These are phyloP conservation scores for Rhynchospora tenuis DNA, from an alignment of 176 grass and related monocot species.

Conservation along the genomic window DNA sequence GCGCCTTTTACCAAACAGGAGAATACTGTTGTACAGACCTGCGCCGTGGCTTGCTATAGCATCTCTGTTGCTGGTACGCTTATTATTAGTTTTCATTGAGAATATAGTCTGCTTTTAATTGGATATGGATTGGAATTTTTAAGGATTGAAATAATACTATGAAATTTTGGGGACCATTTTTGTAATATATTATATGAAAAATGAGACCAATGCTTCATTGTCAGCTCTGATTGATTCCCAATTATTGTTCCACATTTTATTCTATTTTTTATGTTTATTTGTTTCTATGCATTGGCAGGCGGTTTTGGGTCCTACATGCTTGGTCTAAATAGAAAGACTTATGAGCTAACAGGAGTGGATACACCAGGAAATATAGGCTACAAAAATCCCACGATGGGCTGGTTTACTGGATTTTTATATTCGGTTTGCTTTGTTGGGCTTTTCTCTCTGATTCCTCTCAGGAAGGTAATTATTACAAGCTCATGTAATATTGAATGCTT, in stretches of 20 bases:
- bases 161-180: neutral
- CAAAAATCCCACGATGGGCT: conserved; percentile 85
- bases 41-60: conserved; percentile 92
- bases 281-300: conserved; percentile 30
- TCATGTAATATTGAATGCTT: neutral
- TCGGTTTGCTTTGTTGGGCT: conserved; percentile 72
- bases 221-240: neutral
- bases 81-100: neutral
- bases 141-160: neutral
- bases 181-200: neutral
- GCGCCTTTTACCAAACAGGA: conserved; percentile 86
- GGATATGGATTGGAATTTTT: neutral
- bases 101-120: neutral
- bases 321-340: conserved; percentile 78
- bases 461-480: conserved; percentile 48
- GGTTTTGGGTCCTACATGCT: conserved; percentile 87
- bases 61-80: conserved; percentile 60
- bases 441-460: conserved; percentile 72
- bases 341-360: conserved; percentile 58
- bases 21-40: conserved; percentile 96
- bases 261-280: neutral
- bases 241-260: neutral
- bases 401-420: conserved; percentile 92
- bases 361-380: conserved; percentile 82
- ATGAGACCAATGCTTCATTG: neutral